Percentiles rank a stretch among this genome's conserved stretches.
These are phyloP conservation scores for Beauveria caledonica DNA, from an alignment of 2,329 filamentous ascomycete genomes.

Conservation along the genomic window DNA sequence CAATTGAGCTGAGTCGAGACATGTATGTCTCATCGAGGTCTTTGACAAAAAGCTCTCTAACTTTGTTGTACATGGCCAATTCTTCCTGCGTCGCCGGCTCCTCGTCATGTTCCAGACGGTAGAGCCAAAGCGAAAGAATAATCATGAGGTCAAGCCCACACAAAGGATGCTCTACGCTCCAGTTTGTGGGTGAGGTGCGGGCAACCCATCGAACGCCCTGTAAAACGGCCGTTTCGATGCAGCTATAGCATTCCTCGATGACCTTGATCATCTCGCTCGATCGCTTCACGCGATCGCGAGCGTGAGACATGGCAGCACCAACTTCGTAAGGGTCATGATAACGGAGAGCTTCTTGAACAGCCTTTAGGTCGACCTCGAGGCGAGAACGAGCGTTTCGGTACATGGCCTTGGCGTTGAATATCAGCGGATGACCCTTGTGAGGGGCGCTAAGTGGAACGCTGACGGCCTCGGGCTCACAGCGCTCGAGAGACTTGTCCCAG, in stretches of 20 bases:
- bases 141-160: slow-evolving; percentile 97
- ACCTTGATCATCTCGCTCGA: slow-evolving; percentile 98
- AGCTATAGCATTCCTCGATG: slow-evolving; percentile 95
- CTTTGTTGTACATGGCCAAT: slow-evolving; percentile 82
- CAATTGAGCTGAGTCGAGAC: slow-evolving; percentile 84
- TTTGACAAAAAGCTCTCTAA: slow-evolving; percentile 83
- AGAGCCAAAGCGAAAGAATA: slow-evolving; percentile 94
- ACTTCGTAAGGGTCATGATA: slow-evolving; percentile 98
- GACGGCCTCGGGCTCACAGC: slow-evolving; percentile 86
- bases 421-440: slow-evolving; percentile 89
- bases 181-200: slow-evolving; percentile 95
- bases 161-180: slow-evolving; percentile 96
- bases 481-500: slow-evolving; percentile 94
- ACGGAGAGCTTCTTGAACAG: slow-evolving; percentile 88
- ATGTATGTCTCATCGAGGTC: slow-evolving; percentile 77
- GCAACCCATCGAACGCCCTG: slow-evolving; percentile 97
- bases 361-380: slow-evolving; percentile 90
- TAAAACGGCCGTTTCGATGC: slow-evolving; percentile 88
- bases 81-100: slow-evolving; percentile 82
- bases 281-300: slow-evolving; percentile 87
- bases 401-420: slow-evolving; percentile 97
- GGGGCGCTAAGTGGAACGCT: slow-evolving; percentile 86
- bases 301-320: slow-evolving; percentile 90
- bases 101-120: slow-evolving; percentile 97
- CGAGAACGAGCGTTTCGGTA: slow-evolving; percentile 90